Evolutionary conservation across 495 filamentous ascomycete genomes (phyloP).

Genomic region (Penicillium daleae): DNA sequence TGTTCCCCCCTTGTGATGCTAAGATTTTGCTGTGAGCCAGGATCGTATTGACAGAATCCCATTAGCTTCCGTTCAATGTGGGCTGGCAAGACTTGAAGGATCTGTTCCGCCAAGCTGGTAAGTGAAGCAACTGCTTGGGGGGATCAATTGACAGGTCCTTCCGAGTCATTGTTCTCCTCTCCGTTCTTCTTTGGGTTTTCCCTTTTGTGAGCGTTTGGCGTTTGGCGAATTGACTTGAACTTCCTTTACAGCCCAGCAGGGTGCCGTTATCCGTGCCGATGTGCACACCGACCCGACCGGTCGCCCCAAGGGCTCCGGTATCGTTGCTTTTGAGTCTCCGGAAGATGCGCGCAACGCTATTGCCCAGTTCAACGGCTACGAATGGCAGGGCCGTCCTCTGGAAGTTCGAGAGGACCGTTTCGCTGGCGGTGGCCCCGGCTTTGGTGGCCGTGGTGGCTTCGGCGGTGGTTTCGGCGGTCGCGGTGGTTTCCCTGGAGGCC

Average conservation of each 20-base stretch:
- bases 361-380: conserved; percentile 95
- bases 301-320: conserved; percentile 91
- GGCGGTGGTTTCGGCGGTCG: conserved; percentile 43
- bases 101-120: conserved; percentile 97
- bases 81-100: conserved; percentile 99
- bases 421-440: conserved; percentile 62
- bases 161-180: conserved; percentile 4
- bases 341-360: conserved; percentile 97
- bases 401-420: conserved; percentile 98
- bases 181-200: conserved; percentile 16
- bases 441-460: conserved; percentile 52
- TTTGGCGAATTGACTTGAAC: conserved; percentile 39
- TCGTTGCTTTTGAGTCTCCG: conserved; percentile 92
- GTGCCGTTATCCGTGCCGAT: conserved; percentile 91
- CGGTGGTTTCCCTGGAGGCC: conserved; percentile 52
- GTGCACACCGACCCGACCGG: conserved; percentile 92
- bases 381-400: conserved; percentile 92
- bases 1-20: conserved; percentile 28
- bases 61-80: conserved; percentile 93
- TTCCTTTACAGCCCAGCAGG: conserved; percentile 62
- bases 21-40: conserved; percentile 18
- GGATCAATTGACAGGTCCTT: not conserved
- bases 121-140: conserved; percentile 38
- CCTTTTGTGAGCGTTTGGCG: conserved; percentile 20
- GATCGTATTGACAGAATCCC: conserved; percentile 27